A percentile compares a stretch with the other conserved stretches of the same genome.
Conservation (phyloP, 2,329 filamentous ascomycete genomes). For the Trichoderma gracile region DNA sequence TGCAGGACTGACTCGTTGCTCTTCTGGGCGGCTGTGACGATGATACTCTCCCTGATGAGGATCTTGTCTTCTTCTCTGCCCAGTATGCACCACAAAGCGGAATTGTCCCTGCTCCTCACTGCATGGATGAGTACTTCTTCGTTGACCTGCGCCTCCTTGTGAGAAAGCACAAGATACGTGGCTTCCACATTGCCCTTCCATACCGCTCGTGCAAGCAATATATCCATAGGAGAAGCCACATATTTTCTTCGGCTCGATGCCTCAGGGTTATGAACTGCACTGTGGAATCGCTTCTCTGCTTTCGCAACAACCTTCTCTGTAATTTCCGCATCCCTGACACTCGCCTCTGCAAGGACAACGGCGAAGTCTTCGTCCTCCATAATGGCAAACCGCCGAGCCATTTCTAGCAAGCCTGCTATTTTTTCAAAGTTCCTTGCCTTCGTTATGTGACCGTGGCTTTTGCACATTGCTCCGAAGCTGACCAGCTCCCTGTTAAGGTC, state of each 20-base stretch:
- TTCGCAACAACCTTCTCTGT: neutral
- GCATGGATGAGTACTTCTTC: neutral
- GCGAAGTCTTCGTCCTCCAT: neutral
- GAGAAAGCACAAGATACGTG: neutral
- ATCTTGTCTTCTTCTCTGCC: slow-evolving; percentile 10
- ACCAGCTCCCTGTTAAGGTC: neutral
- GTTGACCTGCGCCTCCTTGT: neutral
- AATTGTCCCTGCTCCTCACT: neutral
- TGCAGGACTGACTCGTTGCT: slow-evolving; percentile 6
- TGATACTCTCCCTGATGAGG: neutral
- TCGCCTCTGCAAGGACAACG: neutral
- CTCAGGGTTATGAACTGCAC: neutral
- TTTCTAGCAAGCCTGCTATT: neutral
- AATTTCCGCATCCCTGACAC: neutral
- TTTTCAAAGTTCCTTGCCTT: neutral
- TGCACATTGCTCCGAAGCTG: neutral
- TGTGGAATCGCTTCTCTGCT: neutral
- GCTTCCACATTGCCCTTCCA: neutral
- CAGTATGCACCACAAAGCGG: neutral
- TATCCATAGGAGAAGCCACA: neutral
- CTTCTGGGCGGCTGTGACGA: neutral
- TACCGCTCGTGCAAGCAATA: neutral
- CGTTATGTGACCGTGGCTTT: neutral
- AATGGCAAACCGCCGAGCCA: neutral
- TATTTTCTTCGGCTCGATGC: neutral